Evolutionary conservation across 805 yeast species (phyloP), one percentile per base, ranked within the genome.

Genomic region (Pichia paraexigua): DNA sequence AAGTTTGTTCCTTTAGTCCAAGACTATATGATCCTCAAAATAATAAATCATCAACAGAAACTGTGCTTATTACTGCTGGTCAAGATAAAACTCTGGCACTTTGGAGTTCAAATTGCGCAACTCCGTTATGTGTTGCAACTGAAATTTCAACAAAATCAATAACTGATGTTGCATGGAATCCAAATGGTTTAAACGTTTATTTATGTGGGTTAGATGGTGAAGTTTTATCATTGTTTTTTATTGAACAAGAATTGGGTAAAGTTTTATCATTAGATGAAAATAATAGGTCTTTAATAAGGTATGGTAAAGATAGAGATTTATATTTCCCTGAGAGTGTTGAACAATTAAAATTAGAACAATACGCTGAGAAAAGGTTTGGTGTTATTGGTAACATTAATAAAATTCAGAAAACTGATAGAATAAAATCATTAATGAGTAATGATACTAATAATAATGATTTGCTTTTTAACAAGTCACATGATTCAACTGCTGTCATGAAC

Each of bases 41-140:
- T 50, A 45, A 20, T 20, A 45, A 45, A 3, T 42, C 41, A 35
- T 61, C 56, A 28, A 35, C 39, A 3, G 60, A 56, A 32, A 84
- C 96, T 0, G 78, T 92, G 0, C 73, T 92, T n/a, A 97, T 97
- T 2, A 86, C 97, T 28, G 97, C 92, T 15, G 98, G 98, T 12
- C 98, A 92, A 67, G 99, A 92, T 67, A 82, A 87, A 60, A 78
- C 90, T 1, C 67, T 94, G 40, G 95, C 90, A 0, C 72, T 92
- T 7, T 92, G 99, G 99, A 83, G 82, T 60, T 92, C 96, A 0
- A 68, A 78, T 2, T 75, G 75, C 48, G 78, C 90, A 5, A 74
- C 87, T 47, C 98, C 99, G 1, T 66, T 94, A 46, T 76, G 87
- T 13, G 87, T 90, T 9, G 87, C 91, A 1, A 79, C 79, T 41